phyloP scores from a whole-genome alignment of 208 protist genomes.

The Trypanosoma vivax region DNA sequence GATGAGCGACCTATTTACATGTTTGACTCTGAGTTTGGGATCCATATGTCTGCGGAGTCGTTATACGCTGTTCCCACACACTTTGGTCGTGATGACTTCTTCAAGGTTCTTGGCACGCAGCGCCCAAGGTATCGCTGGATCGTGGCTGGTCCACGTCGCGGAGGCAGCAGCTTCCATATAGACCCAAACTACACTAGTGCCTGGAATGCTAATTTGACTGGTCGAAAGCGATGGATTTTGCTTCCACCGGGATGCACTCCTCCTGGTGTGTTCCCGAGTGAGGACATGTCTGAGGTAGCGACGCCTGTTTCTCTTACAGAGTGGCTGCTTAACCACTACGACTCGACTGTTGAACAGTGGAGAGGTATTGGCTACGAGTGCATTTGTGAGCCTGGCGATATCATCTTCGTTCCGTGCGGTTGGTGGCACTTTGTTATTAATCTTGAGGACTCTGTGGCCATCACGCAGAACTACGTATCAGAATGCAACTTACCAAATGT shows the following conservation, averaged over 20 bases:
- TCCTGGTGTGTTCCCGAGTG: slow-evolving; percentile 66
- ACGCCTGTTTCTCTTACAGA: slow-evolving; percentile 86
- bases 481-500: slow-evolving; percentile 63
- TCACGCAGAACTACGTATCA: slow-evolving; percentile 90
- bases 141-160: slow-evolving; percentile 73
- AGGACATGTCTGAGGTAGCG: slow-evolving; percentile 78
- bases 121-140: slow-evolving; percentile 88
- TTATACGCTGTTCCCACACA: slow-evolving; percentile 77
- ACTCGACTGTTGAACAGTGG: slow-evolving; percentile 60
- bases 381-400: slow-evolving; percentile 81
- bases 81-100: slow-evolving; percentile 82
- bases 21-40: slow-evolving; percentile 84
- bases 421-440: slow-evolving; percentile 92
- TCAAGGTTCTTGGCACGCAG: slow-evolving; percentile 47
- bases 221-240: slow-evolving; percentile 84
- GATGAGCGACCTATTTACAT: slow-evolving; percentile 90
- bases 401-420: slow-evolving; percentile 85
- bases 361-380: slow-evolving; percentile 66
- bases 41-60: slow-evolving; percentile 34
- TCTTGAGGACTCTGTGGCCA: slow-evolving; percentile 76
- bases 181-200: slow-evolving; percentile 86
- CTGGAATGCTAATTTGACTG: slow-evolving; percentile 87
- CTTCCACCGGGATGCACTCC: slow-evolving; percentile 73
- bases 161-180: slow-evolving; percentile 85
- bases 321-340: slow-evolving; percentile 85